phyloP scores from a whole-genome alignment of 176 grass and related monocot species.

The Carex cristatella region DNA sequence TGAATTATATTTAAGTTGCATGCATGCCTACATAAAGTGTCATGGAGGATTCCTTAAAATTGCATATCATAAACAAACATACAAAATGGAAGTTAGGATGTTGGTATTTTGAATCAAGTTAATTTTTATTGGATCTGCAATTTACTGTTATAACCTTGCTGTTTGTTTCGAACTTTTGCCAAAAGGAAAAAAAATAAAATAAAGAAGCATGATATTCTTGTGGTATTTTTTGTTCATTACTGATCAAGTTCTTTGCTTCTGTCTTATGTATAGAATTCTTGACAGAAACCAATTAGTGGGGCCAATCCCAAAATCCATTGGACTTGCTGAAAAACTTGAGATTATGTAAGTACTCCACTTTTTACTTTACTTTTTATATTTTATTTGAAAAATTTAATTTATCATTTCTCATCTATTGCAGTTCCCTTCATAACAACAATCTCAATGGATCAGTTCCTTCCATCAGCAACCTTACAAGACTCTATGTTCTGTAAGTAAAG shows the following conservation, averaged over 20 bases:
- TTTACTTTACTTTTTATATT: background rate
- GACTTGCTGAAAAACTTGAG: slow-evolving; percentile 41
- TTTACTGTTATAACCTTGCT: background rate
- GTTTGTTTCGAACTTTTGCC: background rate
- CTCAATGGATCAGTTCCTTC: slow-evolving; percentile 40
- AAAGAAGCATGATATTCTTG: background rate
- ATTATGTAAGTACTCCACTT: slow-evolving; percentile 62
- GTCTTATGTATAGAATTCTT: slow-evolving; percentile 45
- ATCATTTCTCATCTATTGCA: slow-evolving; percentile 24
- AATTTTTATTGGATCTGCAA: background rate
- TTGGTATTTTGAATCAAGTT: background rate
- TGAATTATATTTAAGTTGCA: background rate
- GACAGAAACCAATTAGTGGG: slow-evolving; percentile 61
- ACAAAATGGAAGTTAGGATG: background rate
- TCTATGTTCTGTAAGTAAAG: slow-evolving; percentile 61
- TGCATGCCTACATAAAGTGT: background rate
- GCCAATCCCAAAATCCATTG: slow-evolving; percentile 42
- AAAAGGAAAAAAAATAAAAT: background rate
- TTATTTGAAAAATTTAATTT: slow-evolving; percentile 1
- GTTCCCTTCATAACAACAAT: slow-evolving; percentile 47
- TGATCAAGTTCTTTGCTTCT: background rate
- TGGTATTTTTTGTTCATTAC: background rate
- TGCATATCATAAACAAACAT: background rate
- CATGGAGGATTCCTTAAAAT: background rate
- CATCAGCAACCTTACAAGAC: slow-evolving; percentile 37